phyloP scores from a whole-genome alignment of 2,329 filamentous ascomycete genomes.

The Fusarium sp. region DNA sequence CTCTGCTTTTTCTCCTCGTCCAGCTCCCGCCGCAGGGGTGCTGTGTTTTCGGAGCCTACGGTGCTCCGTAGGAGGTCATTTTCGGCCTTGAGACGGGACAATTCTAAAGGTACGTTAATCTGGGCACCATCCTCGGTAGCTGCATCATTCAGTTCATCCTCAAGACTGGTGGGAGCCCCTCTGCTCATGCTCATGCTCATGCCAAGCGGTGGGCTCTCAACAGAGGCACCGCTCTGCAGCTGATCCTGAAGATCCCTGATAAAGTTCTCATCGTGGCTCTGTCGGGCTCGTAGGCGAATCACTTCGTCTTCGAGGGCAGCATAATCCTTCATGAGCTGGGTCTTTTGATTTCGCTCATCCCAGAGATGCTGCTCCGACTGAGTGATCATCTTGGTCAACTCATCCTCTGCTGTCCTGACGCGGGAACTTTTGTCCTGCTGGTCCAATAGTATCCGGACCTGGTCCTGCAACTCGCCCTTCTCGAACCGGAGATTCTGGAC shows the following conservation, averaged over 20 bases:
- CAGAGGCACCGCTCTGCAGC: constrained; percentile 51
- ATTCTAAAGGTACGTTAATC: constrained; percentile 59
- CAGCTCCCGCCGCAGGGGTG: constrained; percentile 64
- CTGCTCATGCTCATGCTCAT: constrained; percentile 27
- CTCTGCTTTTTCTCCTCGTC: constrained; percentile 63
- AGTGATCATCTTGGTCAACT: constrained; percentile 54
- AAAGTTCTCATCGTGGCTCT: constrained; percentile 62
- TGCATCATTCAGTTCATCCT: constrained; percentile 69
- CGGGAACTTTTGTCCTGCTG: constrained; percentile 49
- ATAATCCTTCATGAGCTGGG: constrained; percentile 58
- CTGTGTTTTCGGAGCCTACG: constrained; percentile 64
- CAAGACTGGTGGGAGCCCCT: constrained; percentile 57
- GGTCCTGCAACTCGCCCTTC: constrained; percentile 63
- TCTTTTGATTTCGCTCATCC: constrained; percentile 58
- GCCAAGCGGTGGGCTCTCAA: constrained; percentile 33
- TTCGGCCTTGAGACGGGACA: constrained; percentile 70
- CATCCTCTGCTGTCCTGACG: constrained; percentile 51
- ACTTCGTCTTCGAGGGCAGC: constrained; percentile 59
- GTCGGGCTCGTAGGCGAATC: constrained; percentile 57
- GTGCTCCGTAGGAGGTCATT: constrained; percentile 68
- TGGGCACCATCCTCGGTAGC: constrained; percentile 48
- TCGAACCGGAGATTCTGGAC: constrained; percentile 66
- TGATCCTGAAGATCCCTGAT: constrained; percentile 71
- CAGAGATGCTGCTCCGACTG: constrained; percentile 55
- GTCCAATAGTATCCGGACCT: constrained; percentile 52